phyloP scores from a whole-genome alignment of 257 asterid species.

The Nicotiana tomentosiformis region DNA sequence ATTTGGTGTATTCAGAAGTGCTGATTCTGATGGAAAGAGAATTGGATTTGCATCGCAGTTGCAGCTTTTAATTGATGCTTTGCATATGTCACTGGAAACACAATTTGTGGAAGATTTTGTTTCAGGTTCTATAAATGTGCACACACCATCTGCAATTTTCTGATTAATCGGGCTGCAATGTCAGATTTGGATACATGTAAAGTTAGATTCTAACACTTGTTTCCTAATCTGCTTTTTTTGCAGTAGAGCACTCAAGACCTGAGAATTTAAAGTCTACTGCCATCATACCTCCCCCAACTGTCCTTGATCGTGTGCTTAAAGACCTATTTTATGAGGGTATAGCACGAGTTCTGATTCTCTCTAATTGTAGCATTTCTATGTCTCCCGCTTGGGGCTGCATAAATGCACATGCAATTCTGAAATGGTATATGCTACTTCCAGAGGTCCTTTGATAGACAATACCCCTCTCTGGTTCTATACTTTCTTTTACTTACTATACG shows the following conservation, averaged over 20 bases:
- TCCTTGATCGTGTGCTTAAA: conserved; percentile 90
- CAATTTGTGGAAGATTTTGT: conserved; percentile 82
- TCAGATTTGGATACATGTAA: neutral
- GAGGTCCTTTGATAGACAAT: neutral
- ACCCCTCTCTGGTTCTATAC: neutral
- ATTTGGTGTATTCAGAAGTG: conserved; percentile 44
- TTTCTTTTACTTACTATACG: neutral
- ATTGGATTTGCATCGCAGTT: conserved; percentile 83
- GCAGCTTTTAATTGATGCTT: conserved; percentile 59
- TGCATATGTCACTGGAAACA: conserved; percentile 63
- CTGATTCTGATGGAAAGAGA: conserved; percentile 38
- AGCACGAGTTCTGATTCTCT: neutral
- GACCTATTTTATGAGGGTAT: conserved; percentile 81
- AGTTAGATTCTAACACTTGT: neutral
- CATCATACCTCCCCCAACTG: conserved; percentile 85
- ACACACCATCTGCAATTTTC: neutral
- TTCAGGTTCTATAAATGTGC: conserved; percentile 48
- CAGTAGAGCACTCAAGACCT: conserved; percentile 54
- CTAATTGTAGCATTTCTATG: neutral
- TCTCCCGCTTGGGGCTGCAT: neutral
- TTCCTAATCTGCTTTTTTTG: conserved; percentile 14
- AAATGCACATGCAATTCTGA: neutral
- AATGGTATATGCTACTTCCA: neutral
- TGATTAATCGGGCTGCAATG: neutral
- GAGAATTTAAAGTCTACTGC: conserved; percentile 65